phyloP scores from a whole-genome alignment of 306 rosid species.

The Spatholobus suberectus region DNA sequence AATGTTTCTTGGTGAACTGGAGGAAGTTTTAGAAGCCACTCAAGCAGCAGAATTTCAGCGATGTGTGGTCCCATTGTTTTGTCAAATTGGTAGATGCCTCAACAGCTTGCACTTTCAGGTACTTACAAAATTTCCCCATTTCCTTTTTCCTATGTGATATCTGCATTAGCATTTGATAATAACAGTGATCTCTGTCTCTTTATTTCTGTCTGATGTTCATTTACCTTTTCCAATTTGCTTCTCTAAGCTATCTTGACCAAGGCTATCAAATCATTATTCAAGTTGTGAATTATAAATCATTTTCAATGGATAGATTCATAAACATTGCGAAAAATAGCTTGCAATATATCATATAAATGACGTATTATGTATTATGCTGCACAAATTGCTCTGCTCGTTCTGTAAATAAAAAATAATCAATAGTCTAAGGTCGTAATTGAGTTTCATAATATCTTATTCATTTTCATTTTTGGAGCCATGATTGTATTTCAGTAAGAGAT shows the following conservation, averaged over 20 bases:
- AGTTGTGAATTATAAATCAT: background rate
- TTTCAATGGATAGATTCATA: background rate
- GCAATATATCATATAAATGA: background rate
- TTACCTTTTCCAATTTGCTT: background rate
- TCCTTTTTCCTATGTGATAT: background rate
- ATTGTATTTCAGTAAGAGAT: too few species aligned
- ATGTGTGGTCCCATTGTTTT: conserved; percentile 59
- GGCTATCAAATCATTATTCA: too few species aligned
- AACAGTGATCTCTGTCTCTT: conserved; percentile 3
- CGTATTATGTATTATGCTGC: too few species aligned
- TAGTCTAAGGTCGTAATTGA: too few species aligned
- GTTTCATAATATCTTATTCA: too few species aligned
- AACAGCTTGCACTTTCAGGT: conserved; percentile 72
- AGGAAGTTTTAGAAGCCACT: conserved; percentile 42
- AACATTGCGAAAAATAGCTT: background rate
- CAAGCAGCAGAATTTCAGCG: conserved; percentile 53
- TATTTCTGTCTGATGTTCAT: background rate
- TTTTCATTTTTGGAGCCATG: too few species aligned
- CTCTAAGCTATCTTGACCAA: background rate
- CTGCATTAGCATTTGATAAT: background rate
- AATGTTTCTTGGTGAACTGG: conserved; percentile 38
- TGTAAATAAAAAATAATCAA: too few species aligned
- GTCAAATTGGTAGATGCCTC: conserved; percentile 62
- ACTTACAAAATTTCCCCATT: background rate
- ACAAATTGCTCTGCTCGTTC: too few species aligned